phyloP scores from a whole-genome alignment of 495 filamentous ascomycete species.

The Pseudevernia furfuracea region DNA sequence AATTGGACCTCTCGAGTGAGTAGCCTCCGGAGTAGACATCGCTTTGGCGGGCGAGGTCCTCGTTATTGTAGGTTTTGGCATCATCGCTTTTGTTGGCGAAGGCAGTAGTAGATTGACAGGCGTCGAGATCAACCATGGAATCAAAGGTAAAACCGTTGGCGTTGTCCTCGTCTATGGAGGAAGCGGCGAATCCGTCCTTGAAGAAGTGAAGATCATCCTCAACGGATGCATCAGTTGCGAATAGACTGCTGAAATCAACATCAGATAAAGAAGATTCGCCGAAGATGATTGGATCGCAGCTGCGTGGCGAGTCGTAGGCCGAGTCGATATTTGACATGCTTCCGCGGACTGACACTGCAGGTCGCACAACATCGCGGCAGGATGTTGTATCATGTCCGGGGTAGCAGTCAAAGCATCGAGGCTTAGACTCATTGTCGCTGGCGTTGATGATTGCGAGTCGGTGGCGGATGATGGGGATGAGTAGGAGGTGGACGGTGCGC shows the following conservation, averaged over 20 bases:
- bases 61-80: constrained; percentile 30
- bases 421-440: constrained; percentile 34
- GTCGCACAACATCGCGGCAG: constrained; percentile 99
- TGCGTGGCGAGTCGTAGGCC: constrained; percentile 50
- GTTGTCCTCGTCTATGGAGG: constrained; percentile 46
- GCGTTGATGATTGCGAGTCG: constrained; percentile 36
- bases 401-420: constrained; percentile 55
- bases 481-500: constrained; percentile 34
- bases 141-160: constrained; percentile 68
- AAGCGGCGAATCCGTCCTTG: constrained; percentile 71
- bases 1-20: constrained; percentile 32
- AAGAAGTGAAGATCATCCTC: constrained; percentile 64
- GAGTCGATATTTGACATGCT: constrained; percentile 29
- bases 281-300: constrained; percentile 48
- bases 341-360: constrained; percentile 95
- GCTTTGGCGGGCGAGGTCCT: constrained; percentile 32
- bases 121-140: constrained; percentile 77
- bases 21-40: constrained; percentile 36
- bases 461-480: constrained; percentile 43
- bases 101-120: constrained; percentile 47
- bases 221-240: constrained; percentile 63
- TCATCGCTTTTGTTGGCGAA: constrained; percentile 48
- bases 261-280: constrained; percentile 53
- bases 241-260: constrained; percentile 59
- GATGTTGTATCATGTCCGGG: constrained; percentile 98